Conservation (phyloP, 2,329 filamentous ascomycete genomes). For the Cercospora citrullina region DNA sequence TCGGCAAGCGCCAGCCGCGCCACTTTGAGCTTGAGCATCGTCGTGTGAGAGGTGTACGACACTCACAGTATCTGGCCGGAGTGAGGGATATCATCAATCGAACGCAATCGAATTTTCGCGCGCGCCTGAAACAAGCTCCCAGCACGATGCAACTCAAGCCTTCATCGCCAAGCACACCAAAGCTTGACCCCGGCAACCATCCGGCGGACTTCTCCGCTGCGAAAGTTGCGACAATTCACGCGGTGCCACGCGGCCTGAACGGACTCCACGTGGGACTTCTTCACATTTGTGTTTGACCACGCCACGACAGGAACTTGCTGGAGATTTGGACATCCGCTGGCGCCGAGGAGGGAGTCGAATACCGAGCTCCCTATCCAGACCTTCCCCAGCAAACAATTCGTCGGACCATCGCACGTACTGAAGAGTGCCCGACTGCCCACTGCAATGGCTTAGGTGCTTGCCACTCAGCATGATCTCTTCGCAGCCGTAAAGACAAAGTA, state of each 20-base stretch:
- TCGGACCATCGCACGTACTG: not conserved
- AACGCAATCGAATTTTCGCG: not conserved
- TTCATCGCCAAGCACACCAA: not conserved
- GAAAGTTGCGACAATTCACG: not conserved
- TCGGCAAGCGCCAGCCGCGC: constrained; percentile 1
- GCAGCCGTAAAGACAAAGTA: not conserved
- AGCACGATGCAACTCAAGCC: not conserved
- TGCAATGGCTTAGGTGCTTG: not conserved
- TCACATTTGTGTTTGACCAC: not conserved
- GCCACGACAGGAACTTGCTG: not conserved
- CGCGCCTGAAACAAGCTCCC: not conserved
- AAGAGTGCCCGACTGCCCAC: not conserved
- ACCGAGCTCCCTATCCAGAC: no score
- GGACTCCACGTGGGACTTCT: not conserved
- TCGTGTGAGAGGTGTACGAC: not conserved
- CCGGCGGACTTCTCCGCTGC: not conserved
- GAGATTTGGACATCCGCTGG: not conserved
- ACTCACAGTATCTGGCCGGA: not conserved
- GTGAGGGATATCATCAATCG: not conserved
- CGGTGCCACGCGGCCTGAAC: not conserved
- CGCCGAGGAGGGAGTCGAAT: not conserved
- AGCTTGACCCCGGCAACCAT: not conserved
- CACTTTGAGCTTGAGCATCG: not conserved
- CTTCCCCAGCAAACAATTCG: not conserved
- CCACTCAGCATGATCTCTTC: not conserved